These are phyloP conservation scores for Penicillium nucicola DNA, from an alignment of 495 filamentous ascomycete species.

Conservation along the genomic window DNA sequence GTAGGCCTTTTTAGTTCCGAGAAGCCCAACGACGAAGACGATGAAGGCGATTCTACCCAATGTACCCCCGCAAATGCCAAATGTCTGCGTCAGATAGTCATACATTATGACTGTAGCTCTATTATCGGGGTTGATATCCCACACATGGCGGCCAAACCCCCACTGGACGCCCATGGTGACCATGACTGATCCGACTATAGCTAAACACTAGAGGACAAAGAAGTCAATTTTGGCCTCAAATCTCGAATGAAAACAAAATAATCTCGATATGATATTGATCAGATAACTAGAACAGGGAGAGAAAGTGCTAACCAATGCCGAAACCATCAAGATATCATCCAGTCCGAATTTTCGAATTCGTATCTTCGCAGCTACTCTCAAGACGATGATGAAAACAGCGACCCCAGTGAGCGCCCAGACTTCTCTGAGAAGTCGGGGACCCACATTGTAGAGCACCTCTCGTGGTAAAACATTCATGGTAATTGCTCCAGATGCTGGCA, in stretches of 20 bases:
- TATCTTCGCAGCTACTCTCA: conserved; percentile 24
- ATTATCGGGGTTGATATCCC: not conserved
- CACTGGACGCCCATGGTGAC: conserved; percentile 17
- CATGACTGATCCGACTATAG: conserved; percentile 24
- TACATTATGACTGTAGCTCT: conserved; percentile 22
- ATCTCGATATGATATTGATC: no score
- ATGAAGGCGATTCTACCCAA: conserved; percentile 37
- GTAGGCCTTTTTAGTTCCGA: conserved; percentile 28
- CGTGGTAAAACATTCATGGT: conserved; percentile 11
- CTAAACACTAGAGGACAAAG: conserved; percentile 12
- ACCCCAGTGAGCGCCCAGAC: conserved; percentile 24
- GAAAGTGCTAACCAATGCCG: conserved; percentile 23
- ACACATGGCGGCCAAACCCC: conserved; percentile 22
- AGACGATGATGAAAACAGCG: conserved; percentile 12
- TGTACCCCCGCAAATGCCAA: conserved; percentile 18
- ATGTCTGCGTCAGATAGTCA: conserved; percentile 26
- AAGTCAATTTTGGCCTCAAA: not conserved
- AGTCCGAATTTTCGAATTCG: conserved; percentile 20
- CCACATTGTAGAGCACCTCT: conserved; percentile 5
- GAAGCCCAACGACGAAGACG: conserved; percentile 34
- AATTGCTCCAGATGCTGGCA: not conserved
- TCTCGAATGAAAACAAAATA: no score
- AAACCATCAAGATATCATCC: conserved; percentile 27
- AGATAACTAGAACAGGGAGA: not conserved
- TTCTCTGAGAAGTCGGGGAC: conserved; percentile 20